Conservation (phyloP, 345 rosid species). For the Hypericum androsaemum region DNA sequence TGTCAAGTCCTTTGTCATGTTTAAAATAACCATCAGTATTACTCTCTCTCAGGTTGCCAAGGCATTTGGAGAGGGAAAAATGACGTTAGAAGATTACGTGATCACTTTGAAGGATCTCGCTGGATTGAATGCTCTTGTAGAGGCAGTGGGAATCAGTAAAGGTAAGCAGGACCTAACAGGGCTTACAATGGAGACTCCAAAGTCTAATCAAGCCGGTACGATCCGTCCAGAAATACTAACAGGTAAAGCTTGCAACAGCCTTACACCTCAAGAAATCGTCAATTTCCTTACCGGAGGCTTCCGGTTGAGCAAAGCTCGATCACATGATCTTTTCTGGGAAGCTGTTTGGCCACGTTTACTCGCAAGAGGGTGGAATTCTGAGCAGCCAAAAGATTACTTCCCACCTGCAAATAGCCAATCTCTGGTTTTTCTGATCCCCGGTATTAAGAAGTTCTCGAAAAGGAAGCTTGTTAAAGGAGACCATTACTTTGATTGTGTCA, state of each 20-base stretch:
- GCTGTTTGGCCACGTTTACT: constrained; percentile 80
- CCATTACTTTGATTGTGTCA: constrained; percentile 62
- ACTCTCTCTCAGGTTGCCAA: constrained; percentile 41
- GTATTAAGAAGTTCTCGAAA: constrained; percentile 57
- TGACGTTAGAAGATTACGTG: constrained; percentile 37
- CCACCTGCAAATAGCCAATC: constrained; percentile 30
- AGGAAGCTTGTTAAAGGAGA: constrained; percentile 54
- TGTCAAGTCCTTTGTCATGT: neutral
- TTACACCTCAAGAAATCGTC: constrained; percentile 45
- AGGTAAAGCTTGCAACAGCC: constrained; percentile 41
- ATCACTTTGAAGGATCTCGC: constrained; percentile 30
- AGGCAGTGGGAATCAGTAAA: constrained; percentile 62
- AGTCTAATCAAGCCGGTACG: constrained; percentile 29
- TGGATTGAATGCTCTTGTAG: constrained; percentile 44
- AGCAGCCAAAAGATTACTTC: constrained; percentile 43
- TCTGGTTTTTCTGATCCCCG: constrained; percentile 62
- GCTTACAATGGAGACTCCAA: constrained; percentile 32
- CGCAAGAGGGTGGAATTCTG: constrained; percentile 75
- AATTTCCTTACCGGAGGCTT: constrained; percentile 41
- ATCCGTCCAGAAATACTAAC: constrained; percentile 16
- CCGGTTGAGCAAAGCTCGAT: constrained; percentile 66
- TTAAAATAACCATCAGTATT: constrained; percentile 11
- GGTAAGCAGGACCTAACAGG: constrained; percentile 59
- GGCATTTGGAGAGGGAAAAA: constrained; percentile 47
- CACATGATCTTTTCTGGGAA: constrained; percentile 70